Percentiles rank a stretch among this genome's conserved stretches.
Evolutionary conservation across 257 asterid species (phyloP).

Genomic region (Avicennia marina): DNA sequence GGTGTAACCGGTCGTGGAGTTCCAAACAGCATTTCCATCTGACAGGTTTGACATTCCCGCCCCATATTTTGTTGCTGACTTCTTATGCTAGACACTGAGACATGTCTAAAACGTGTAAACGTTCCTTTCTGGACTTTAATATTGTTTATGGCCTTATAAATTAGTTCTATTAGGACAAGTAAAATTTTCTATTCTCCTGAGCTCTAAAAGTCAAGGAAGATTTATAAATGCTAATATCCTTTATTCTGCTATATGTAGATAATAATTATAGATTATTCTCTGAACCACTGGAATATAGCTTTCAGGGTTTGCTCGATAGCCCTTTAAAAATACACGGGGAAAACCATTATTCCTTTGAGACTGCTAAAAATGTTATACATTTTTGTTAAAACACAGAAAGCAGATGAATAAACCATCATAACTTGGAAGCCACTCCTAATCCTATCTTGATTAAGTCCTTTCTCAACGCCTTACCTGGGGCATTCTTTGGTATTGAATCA

Average conservation of each 20-base stretch:
- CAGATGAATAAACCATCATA: constrained; percentile 16
- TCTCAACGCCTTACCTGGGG: constrained; percentile 48
- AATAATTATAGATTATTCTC: background rate
- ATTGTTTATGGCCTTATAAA: background rate
- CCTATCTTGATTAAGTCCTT: constrained; percentile 42
- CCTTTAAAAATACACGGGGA: background rate
- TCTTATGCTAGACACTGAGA: background rate
- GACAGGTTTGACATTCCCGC: constrained; percentile 18
- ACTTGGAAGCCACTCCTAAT: constrained; percentile 32
- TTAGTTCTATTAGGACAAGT: background rate
- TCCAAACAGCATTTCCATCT: constrained; percentile 86
- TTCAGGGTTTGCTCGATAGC: background rate
- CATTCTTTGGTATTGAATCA: constrained; percentile 47
- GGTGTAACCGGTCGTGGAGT: constrained; percentile 87
- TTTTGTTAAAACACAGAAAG: background rate
- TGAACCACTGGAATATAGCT: background rate
- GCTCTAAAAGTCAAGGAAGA: background rate
- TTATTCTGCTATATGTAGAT: background rate
- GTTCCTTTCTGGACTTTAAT: background rate
- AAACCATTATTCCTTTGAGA: background rate
- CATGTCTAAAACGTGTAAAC: background rate
- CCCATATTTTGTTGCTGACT: background rate
- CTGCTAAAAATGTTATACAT: background rate
- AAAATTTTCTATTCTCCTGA: background rate
- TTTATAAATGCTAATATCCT: background rate